Percentiles rank a stretch among this genome's conserved stretches.
Evolutionary conservation across 495 filamentous ascomycete species (phyloP).

Genomic region (Hyphodiscus hymeniophilus): DNA sequence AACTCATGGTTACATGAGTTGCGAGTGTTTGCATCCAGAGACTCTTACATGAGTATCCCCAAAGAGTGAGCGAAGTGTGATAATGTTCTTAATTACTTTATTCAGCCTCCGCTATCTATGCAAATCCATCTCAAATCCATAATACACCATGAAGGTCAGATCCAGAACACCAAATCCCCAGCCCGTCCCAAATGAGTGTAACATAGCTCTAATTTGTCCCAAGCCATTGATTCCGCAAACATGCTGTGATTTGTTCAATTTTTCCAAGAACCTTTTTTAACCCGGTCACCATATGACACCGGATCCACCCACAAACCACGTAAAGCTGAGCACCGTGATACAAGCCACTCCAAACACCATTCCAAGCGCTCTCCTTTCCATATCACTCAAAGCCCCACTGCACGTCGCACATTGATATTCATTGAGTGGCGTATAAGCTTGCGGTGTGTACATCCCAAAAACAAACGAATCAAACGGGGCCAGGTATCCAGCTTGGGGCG

Average conservation of each 20-base stretch:
- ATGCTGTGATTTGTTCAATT: constrained; percentile 9
- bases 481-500: constrained; percentile 65
- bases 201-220: not conserved
- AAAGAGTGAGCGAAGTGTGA: too few relatives aligned
- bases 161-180: constrained; percentile 8
- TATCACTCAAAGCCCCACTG: constrained; percentile 55
- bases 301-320: constrained; percentile 74
- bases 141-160: not conserved
- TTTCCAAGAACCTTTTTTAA: not conserved
- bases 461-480: constrained; percentile 49
- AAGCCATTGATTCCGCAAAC: not conserved
- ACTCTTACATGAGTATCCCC: too few relatives aligned
- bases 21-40: too few relatives aligned
- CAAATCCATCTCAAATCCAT: constrained; percentile 3
- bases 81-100: too few relatives aligned
- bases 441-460: constrained; percentile 78
- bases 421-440: constrained; percentile 52
- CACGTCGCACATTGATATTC: constrained; percentile 63
- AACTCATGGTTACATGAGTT: too few relatives aligned
- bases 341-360: constrained; percentile 66
- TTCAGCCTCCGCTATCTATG: constrained; percentile 12
- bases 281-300: constrained; percentile 42
- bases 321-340: constrained; percentile 74
- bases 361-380: constrained; percentile 59
- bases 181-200: constrained; percentile 12